A percentile compares a stretch with the other conserved stretches of the same genome.
phyloP scores from a whole-genome alignment of 2,329 filamentous ascomycete genomes.

The Pseudogymnoascus verrucosus region DNA sequence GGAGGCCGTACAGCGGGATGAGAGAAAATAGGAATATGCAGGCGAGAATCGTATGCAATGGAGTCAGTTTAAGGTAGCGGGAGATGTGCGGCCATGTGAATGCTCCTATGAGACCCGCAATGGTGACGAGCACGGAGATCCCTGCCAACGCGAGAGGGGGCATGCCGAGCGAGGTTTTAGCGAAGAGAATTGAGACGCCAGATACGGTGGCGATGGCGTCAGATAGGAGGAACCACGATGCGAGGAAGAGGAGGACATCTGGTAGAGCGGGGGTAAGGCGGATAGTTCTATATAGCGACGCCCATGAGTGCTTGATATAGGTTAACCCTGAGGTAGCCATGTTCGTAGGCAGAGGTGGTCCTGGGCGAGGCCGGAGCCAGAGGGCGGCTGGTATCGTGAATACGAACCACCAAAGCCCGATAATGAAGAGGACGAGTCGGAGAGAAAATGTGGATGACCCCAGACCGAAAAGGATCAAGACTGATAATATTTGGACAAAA shows the following conservation, averaged over 20 bases:
- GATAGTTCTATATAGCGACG: constrained; percentile 71
- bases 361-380: constrained; percentile 82
- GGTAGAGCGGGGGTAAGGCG: constrained; percentile 63
- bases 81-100: constrained; percentile 84
- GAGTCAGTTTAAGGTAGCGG: constrained; percentile 57
- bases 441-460: constrained; percentile 77
- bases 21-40: constrained; percentile 87
- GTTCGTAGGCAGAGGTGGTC: constrained; percentile 59
- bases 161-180: constrained; percentile 90
- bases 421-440: constrained; percentile 74
- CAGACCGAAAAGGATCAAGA: constrained; percentile 65
- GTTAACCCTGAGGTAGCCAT: constrained; percentile 22
- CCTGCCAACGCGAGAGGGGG: constrained; percentile 76
- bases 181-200: constrained; percentile 89
- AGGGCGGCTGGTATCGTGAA: constrained; percentile 85
- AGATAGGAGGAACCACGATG: constrained; percentile 88
- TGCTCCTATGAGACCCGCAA: constrained; percentile 76
- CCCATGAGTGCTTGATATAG: constrained; percentile 81
- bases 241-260: constrained; percentile 71
- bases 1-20: constrained; percentile 83
- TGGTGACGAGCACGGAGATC: constrained; percentile 87
- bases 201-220: constrained; percentile 93
- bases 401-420: constrained; percentile 86
- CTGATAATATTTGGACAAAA: constrained; percentile 72
- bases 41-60: constrained; percentile 83